Conservation (phyloP, 176 grass and related monocot species). For the Cocos nucifera region DNA sequence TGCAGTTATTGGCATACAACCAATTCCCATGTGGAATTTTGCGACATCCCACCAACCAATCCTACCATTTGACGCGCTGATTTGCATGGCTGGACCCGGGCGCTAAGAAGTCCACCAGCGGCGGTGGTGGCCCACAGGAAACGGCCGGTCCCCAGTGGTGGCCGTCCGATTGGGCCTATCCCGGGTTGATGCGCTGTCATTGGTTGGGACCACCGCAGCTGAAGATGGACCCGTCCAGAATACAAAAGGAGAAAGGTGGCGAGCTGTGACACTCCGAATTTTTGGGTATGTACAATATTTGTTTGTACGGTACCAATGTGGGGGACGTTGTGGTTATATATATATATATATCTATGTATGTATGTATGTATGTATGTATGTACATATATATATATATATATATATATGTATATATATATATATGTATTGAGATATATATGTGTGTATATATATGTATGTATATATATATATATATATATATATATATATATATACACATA, state of each 20-base stretch:
- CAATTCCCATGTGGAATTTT: not conserved
- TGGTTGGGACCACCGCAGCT: slow-evolving; percentile 2
- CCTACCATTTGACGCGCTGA: slow-evolving; percentile 1
- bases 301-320: too few relatives aligned
- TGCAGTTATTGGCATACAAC: not conserved
- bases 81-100: not conserved
- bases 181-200: not conserved
- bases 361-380: too few relatives aligned
- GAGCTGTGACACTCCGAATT: slow-evolving; percentile 22
- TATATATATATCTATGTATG: too few relatives aligned
- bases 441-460: too few relatives aligned
- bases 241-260: slow-evolving; percentile 2
- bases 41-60: slow-evolving; percentile 1
- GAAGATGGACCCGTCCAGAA: slow-evolving; percentile 12
- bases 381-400: too few relatives aligned
- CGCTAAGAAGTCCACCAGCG: not conserved
- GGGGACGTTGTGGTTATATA: too few relatives aligned
- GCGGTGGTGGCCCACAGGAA: not conserved
- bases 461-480: too few relatives aligned
- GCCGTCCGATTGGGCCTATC: not conserved
- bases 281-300: not conserved
- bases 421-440: too few relatives aligned
- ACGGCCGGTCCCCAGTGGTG: not conserved
- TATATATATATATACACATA: too few relatives aligned
- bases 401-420: too few relatives aligned